Percentiles rank a stretch among this genome's conserved stretches.
Conservation (phyloP, 1,139 yeast genomes). For the Sugiyamaella novakii region DNA sequence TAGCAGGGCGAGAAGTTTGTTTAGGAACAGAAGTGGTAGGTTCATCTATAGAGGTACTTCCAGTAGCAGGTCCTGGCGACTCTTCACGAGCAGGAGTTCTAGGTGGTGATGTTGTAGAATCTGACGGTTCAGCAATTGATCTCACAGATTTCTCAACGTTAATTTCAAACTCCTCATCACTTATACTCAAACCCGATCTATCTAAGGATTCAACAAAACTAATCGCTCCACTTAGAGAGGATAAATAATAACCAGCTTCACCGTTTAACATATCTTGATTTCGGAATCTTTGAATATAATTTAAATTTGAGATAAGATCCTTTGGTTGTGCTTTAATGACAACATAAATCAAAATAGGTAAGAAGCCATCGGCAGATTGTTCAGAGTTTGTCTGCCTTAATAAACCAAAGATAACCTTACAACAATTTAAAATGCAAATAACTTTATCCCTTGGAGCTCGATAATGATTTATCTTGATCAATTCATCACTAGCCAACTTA, state of each 20-base stretch:
- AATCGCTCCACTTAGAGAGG: constrained; percentile 85
- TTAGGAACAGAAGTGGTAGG: background rate
- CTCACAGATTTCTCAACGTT: constrained; percentile 42
- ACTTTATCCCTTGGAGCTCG: constrained; percentile 95
- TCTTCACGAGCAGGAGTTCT: constrained; percentile 32
- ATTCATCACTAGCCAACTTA: constrained; percentile 65
- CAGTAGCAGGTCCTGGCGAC: constrained; percentile 23
- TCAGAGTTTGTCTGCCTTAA: constrained; percentile 66
- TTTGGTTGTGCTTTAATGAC: constrained; percentile 67
- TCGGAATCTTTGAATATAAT: constrained; percentile 83
- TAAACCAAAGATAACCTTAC: constrained; percentile 88
- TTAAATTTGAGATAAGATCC: constrained; percentile 71
- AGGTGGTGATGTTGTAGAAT: constrained; percentile 34
- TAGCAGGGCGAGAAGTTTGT: constrained; percentile 10
- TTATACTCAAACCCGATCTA: constrained; percentile 60
- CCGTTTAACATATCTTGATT: constrained; percentile 76
- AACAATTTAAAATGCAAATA: constrained; percentile 85
- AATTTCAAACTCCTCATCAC: constrained; percentile 59
- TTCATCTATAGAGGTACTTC: constrained; percentile 1
- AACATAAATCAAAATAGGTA: constrained; percentile 82
- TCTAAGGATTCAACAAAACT: constrained; percentile 68
- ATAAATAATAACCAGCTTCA: constrained; percentile 84
- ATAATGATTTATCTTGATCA: constrained; percentile 75
- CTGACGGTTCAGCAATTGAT: constrained; percentile 34
- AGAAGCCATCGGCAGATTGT: constrained; percentile 91